Conservation (phyloP, 2,329 filamentous ascomycete genomes). For the Neopestalotiopsis clavispora region DNA sequence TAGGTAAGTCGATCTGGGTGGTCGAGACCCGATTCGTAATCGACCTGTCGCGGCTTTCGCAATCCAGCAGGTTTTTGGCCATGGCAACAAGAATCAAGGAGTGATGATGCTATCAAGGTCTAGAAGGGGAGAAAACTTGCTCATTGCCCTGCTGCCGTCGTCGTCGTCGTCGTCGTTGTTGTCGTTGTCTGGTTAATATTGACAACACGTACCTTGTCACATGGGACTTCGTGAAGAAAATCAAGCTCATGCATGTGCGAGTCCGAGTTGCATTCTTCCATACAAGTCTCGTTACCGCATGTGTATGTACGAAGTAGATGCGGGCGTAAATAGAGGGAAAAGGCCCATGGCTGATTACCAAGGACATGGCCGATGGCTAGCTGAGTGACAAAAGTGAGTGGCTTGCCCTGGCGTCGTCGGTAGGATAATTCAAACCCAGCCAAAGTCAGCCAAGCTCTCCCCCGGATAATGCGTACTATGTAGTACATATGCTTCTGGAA, state of each 20-base stretch:
- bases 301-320: not conserved
- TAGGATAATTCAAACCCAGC: too few relatives aligned
- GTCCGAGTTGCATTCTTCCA: not conserved
- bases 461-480: not conserved
- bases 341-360: not conserved
- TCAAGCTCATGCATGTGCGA: not conserved
- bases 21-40: not conserved
- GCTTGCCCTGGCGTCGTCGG: not conserved
- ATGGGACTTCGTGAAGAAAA: not conserved
- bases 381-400: slow-evolving; percentile 8
- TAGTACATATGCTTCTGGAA: not conserved
- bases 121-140: not conserved
- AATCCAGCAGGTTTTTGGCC: not conserved
- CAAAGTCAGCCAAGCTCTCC: not conserved
- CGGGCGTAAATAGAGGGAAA: not conserved
- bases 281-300: not conserved
- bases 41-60: not conserved
- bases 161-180: too few relatives aligned
- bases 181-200: too few relatives aligned
- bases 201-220: not conserved
- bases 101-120: not conserved
- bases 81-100: not conserved
- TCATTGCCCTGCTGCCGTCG: not conserved
- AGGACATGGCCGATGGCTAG: not conserved
- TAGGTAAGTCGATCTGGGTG: not conserved